These are phyloP conservation scores for Kentomonas sorsogonicus DNA, from an alignment of 208 protist species.

Conservation along the genomic window DNA sequence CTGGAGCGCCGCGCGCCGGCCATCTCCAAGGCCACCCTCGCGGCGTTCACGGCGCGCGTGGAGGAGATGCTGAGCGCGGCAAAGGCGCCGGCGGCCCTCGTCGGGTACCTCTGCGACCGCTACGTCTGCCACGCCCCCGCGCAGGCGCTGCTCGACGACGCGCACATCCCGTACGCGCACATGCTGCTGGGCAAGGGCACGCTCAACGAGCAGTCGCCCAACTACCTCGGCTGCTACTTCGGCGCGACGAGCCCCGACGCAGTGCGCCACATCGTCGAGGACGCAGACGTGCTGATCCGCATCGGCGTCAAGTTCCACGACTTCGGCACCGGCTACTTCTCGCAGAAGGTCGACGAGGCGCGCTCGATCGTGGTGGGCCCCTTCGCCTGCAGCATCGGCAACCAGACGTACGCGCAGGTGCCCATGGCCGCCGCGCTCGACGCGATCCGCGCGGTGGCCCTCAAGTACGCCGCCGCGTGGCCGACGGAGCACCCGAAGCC, in stretches of 20 bases:
- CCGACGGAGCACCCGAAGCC: conserved; percentile 2
- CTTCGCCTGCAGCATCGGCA: conserved; percentile 15
- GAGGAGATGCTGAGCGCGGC: conserved; percentile 22
- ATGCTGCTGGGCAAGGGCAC: conserved; percentile 39
- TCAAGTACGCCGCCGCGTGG: conserved; percentile 21
- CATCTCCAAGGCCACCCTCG: conserved; percentile 8
- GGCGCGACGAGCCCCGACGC: conserved; percentile 6
- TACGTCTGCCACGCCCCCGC: conserved; percentile 20
- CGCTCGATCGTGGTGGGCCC: conserved; percentile 25
- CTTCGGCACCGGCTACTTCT: conserved; percentile 43
- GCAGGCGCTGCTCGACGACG: conserved; percentile 31
- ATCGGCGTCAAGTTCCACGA: conserved; percentile 49
- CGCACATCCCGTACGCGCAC: conserved; percentile 26
- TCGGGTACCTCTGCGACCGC: conserved; percentile 40
- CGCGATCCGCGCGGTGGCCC: conserved; percentile 14
- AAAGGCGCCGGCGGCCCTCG: conserved; percentile 14
- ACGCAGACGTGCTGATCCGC: conserved; percentile 20
- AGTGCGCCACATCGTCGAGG: conserved; percentile 18
- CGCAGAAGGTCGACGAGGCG: conserved; percentile 18
- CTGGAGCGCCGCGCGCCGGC: conserved; percentile 5
- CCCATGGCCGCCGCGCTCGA: conserved; percentile 24
- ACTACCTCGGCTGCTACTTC: conserved; percentile 31
- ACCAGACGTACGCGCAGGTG: conserved; percentile 9
- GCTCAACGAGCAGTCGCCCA: conserved; percentile 40
- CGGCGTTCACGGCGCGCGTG: conserved; percentile 18